A percentile compares a stretch with the other conserved stretches of the same genome.
These are phyloP conservation scores for Lentinula guzmanii DNA, from an alignment of 768 basidiomycete genomes.

Conservation along the genomic window DNA sequence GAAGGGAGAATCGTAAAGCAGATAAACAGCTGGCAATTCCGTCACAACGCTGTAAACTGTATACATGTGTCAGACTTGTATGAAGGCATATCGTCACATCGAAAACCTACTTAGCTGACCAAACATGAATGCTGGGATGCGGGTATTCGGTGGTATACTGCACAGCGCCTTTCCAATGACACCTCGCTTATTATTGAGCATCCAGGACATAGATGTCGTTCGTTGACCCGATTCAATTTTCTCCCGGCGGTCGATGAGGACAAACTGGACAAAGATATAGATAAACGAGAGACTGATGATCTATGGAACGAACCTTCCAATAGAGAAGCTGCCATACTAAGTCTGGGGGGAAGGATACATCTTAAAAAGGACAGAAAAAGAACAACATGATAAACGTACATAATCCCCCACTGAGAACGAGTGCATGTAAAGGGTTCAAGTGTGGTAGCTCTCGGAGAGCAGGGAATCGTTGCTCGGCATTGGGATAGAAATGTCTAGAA, in stretches of 20 bases:
- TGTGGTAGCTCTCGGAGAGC: constrained; percentile 68
- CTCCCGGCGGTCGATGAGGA: constrained; percentile 78
- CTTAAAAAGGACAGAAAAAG: background rate
- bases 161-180: constrained; percentile 71
- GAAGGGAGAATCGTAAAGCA: constrained; percentile 74
- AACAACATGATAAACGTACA: constrained; percentile 48
- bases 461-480: constrained; percentile 78
- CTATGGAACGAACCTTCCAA: constrained; percentile 61
- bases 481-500: constrained; percentile 80
- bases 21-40: constrained; percentile 76
- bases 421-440: constrained; percentile 62
- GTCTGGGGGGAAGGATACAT: constrained; percentile 42
- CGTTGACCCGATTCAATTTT: constrained; percentile 92
- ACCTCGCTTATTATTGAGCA: constrained; percentile 85
- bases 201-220: constrained; percentile 83
- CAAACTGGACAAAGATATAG: constrained; percentile 43
- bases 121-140: constrained; percentile 72
- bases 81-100: constrained; percentile 6
- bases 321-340: constrained; percentile 90
- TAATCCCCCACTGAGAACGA: constrained; percentile 76
- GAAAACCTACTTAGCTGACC: constrained; percentile 64
- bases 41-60: constrained; percentile 82
- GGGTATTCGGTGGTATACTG: constrained; percentile 50
- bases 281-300: background rate
- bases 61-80: background rate